Base-by-base conservation (phyloP, 2,329 filamentous ascomycete species). In the Trichoderma asperellum region DNA sequence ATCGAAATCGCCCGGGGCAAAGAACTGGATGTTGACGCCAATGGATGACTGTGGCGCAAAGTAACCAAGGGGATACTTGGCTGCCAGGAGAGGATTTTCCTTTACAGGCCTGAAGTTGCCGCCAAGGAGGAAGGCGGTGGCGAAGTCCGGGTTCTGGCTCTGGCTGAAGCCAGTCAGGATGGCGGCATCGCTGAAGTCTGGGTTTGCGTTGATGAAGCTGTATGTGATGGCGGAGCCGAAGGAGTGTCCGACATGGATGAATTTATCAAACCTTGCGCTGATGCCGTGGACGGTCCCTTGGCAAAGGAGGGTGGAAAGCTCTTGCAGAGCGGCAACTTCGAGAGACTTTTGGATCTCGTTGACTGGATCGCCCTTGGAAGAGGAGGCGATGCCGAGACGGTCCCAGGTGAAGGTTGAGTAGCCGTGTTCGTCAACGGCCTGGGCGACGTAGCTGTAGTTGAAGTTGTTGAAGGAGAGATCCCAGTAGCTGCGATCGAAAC, bases 211-310 rank as follows among this genome's bases (percentile, higher is more conserved):
- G 8, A 85, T 84, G 24, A 91, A 80, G 59, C 79, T 82, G 77
- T 88, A 89, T 2, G 84, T 85, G 73, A 88, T 85, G 6, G 84
- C 78, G 0, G 87, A 88, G 37, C 89, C 89, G 73, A 89, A 91
- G 0, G 86, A 88, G 79, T 91, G 88, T 14, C 89, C 89, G 18
- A 89, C 81, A 75, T 91, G 88, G 10, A 88, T 80, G 29, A 87
- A 79, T 73, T 85, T 83, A 56, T 74, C 69, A 72, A 79, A 82
- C 24, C 71, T 72, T 58, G 76, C 72, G 34, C 75, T 75, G n/a
- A 86, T 76, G 24, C 79, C 77, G 0, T 80, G 75, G 29, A 90
- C 78, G 0, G 74, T 73, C 58, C 85, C 84, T 1, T 76, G 73
- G 35, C 85, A 84, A 1, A 88, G 79, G 71, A 79, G 77, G 12